These are phyloP conservation scores for Hygrocybe punicea DNA, from an alignment of 768 basidiomycete genomes.

Conservation along the genomic window DNA sequence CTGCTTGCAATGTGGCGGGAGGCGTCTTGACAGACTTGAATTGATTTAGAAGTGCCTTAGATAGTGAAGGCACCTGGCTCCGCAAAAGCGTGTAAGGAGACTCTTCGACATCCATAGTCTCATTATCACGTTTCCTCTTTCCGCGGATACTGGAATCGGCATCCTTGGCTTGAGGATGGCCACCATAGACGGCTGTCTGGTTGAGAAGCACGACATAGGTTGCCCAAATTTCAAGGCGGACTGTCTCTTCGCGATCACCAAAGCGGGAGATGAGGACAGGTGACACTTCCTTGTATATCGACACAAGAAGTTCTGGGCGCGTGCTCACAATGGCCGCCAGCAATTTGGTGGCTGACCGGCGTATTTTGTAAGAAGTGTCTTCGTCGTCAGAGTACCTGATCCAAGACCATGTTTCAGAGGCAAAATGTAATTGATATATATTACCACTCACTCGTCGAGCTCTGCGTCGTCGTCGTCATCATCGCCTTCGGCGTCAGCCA, in stretches of 20 bases:
- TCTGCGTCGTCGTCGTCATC: conserved; percentile 82
- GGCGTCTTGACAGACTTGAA: conserved; percentile 77
- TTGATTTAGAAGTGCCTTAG: conserved; percentile 82
- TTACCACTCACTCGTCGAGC: conserved; percentile 63
- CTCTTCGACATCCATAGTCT: conserved; percentile 61
- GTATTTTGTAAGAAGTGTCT: conserved; percentile 96
- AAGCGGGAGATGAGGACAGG: conserved; percentile 89
- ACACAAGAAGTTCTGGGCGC: conserved; percentile 77
- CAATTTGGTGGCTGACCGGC: conserved; percentile 89
- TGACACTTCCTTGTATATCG: conserved; percentile 80
- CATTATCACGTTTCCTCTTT: conserved; percentile 74
- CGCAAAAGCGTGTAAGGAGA: conserved; percentile 64
- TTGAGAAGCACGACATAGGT: conserved; percentile 79
- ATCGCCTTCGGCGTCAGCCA: conserved; percentile 68
- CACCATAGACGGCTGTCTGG: conserved; percentile 81
- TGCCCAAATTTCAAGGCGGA: conserved; percentile 87
- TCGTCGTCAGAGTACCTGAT: conserved; percentile 93
- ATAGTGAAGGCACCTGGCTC: conserved; percentile 70
- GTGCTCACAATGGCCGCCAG: conserved; percentile 82
- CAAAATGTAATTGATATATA: not conserved
- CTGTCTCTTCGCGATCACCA: conserved; percentile 92
- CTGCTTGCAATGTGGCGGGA: conserved; percentile 76
- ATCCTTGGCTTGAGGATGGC: conserved; percentile 48
- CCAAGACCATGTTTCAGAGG: conserved; percentile 5
- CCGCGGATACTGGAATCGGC: conserved; percentile 52